Evolutionary conservation across 148 eudicot species (phyloP).

Genomic region (Diospyros lotus): DNA sequence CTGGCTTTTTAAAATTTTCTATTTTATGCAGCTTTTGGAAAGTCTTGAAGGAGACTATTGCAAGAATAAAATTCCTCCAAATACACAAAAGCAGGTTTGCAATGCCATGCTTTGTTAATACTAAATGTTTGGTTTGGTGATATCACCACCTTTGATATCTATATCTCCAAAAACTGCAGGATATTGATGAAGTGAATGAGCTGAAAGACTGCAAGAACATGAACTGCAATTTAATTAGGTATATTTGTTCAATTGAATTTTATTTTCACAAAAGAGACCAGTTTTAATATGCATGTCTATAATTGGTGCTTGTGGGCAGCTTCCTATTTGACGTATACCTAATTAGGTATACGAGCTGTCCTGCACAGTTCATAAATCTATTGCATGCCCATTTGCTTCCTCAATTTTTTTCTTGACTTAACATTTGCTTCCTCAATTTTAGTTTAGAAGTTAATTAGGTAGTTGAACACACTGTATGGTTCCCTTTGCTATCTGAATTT

Average conservation of each 20-base stretch:
- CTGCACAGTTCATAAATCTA: too few relatives aligned
- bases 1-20: background rate
- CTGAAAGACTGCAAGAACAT: conserved; percentile 23
- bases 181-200: conserved; percentile 20
- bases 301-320: background rate
- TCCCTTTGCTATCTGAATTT: background rate
- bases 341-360: too few relatives aligned
- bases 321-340: background rate
- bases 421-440: too few relatives aligned
- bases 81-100: conserved; percentile 18
- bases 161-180: conserved; percentile 17
- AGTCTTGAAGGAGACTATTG: conserved; percentile 21
- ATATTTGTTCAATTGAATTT: background rate
- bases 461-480: too few relatives aligned
- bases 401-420: too few relatives aligned
- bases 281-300: background rate
- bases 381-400: too few relatives aligned
- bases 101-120: background rate
- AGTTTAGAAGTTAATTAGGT: too few relatives aligned
- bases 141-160: background rate
- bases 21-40: conserved; percentile 23
- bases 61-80: conserved; percentile 11
- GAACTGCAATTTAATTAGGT: conserved; percentile 35
- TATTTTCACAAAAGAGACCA: too few relatives aligned
- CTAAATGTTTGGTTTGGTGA: background rate